Base-by-base conservation (phyloP, 2,329 filamentous ascomycete species). In the Tolypocladium endophyticum region DNA sequence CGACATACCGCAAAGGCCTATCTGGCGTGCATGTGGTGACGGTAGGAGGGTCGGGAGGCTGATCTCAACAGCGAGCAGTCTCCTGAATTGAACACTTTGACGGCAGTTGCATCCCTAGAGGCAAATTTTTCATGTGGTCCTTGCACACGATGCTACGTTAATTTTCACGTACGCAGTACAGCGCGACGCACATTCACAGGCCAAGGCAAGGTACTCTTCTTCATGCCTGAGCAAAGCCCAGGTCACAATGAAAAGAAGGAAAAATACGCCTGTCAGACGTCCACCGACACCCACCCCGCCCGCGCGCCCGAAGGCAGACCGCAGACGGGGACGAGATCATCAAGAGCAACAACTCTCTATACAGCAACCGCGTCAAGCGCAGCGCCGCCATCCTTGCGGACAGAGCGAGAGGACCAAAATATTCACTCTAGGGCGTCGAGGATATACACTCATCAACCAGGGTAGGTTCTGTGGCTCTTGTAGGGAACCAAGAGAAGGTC, bases 381-480 rank as follows among this genome's bases (percentile, higher is more conserved):
- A 56, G 38, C 62, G 62, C 81, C 83, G 83, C 83, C 81, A 74
- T 80, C 83, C 79, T 85, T 83, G 71, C 82, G 79, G 81, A 79
- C 76, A 80, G 81, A 66, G 61, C 82, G 81, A 83, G 78, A 81
- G 81, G 78, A 82, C 73, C 73, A 73, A 73, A 77, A 77, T 81
- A 81, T 88, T 92, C 89, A 94, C 89, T 92, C 89, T 90, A 85
- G 87, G 88, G 87, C 79, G 82, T 81, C 86, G 90, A 90, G 88
- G 90, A 90, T 87, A 84, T 89, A 70, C 70, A 77, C 76, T 95
- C 90, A 94, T 95, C 90, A 90, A 89, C 89, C 90, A 91, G 90
- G 89, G 87, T 93, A 85, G 86, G 86, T 84, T 91, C 88, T 93
- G 88, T 91, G 85, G 89, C 92, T 96, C 82, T 82, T 88, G 84